Base-by-base conservation (phyloP, 2,329 filamentous ascomycete genomes). In the Zasmidium cellare region DNA sequence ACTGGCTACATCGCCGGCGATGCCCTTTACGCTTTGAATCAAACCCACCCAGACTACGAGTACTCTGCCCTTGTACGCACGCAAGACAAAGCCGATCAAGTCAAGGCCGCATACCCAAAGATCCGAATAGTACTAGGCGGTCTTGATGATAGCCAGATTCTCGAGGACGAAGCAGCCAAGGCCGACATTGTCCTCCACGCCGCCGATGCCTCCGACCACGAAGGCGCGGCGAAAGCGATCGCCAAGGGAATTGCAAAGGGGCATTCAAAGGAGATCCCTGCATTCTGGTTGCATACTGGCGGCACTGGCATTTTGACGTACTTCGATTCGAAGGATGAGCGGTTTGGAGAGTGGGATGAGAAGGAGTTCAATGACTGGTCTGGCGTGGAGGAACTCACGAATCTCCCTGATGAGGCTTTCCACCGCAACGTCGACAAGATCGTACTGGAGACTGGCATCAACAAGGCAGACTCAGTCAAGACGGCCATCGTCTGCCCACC, bases 401-500 rank as follows among this genome's bases (percentile, higher is more conserved):
- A 68, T 11, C 67, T 89, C 0, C 86, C 86, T 0, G 82, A 86
- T 66, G 67, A 73, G 0, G 86, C 81, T 9, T 70, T 80, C 41
- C 89, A 92, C 75, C 83, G 87, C 14, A 79, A 87, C 67, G 83
- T 91, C 3, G 89, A 93, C 72, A 84, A 86, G 70, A 79, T 90
- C 41, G 83, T 92, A 14, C 75, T 88, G 0, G 77, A 73, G 1
- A 78, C 81, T 0, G 78, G 75, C 3, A 71, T 71, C 1, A 71
- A 74, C 57, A 75, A 80, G 58, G 74, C 74, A 0, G 76, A 79
- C 3, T 74, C 74, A 0, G 77, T 87, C 12, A 86, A 84, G 69
- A 85, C 84, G 0, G 85, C 81, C n/a, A 81, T 90, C 23, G 78
- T 90, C 1, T 88, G 84, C 61, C 86, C 87, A 7, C 85, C 87